phyloP scores from a whole-genome alignment of 306 rosid genomes.

The Oxytropis ochrocephala region DNA sequence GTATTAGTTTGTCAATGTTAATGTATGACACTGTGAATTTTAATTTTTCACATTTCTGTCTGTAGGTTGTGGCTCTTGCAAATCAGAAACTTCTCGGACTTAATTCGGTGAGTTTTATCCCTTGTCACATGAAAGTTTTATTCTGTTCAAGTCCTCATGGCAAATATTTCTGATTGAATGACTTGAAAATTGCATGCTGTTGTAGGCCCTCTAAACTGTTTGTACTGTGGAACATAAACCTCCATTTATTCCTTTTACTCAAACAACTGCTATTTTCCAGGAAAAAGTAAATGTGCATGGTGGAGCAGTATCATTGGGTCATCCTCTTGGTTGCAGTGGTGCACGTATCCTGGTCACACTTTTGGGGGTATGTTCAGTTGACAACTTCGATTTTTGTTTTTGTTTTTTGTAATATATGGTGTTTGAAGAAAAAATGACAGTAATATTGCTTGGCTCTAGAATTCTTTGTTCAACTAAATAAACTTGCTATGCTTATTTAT shows the following conservation, averaged over 20 bases:
- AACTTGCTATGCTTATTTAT: too few relatives aligned
- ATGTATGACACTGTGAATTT: not conserved
- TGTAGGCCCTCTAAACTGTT: not conserved
- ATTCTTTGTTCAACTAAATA: too few relatives aligned
- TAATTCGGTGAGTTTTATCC: conserved; percentile 50
- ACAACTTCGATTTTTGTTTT: not conserved
- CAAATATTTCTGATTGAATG: not conserved
- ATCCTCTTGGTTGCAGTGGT: conserved; percentile 99
- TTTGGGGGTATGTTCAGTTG: conserved; percentile 59
- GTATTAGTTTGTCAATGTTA: conserved; percentile 12
- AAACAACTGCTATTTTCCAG: conserved; percentile 34
- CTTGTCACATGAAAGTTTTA: not conserved
- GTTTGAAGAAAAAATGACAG: not conserved
- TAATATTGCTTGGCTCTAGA: too few relatives aligned
- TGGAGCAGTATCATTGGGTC: conserved; percentile 95
- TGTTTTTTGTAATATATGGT: not conserved
- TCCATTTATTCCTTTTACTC: not conserved
- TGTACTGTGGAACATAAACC: not conserved
- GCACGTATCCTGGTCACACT: conserved; percentile 96
- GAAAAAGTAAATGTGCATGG: conserved; percentile 86
- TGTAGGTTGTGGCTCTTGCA: conserved; percentile 95
- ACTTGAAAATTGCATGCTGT: conserved; percentile 5
- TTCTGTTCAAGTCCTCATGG: not conserved
- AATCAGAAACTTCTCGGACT: conserved; percentile 92
- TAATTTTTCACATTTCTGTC: conserved; percentile 13